Evolutionary conservation across 2,329 filamentous ascomycete genomes (phyloP).

Genomic region (Hypoxylon sp.): DNA sequence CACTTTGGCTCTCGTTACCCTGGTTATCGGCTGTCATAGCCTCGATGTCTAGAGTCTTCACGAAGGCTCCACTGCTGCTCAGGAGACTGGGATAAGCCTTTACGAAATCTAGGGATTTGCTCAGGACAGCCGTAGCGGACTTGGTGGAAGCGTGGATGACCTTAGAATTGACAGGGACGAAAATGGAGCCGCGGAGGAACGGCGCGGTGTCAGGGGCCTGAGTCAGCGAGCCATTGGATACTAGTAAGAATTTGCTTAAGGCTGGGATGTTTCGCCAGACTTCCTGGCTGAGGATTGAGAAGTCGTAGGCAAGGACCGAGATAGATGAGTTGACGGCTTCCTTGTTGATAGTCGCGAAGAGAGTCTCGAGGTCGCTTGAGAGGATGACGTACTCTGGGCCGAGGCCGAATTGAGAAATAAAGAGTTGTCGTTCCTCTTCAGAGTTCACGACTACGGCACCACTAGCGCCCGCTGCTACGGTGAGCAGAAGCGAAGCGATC

Average conservation of each 20-base stretch:
- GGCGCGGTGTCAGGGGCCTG: conserved; percentile 25
- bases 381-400: conserved; percentile 20
- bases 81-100: conserved; percentile 1
- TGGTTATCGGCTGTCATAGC: background rate
- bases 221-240: conserved; percentile 11
- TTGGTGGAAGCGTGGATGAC: background rate
- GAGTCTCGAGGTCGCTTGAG: conserved; percentile 15
- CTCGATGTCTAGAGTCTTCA: background rate
- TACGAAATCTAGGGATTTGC: background rate
- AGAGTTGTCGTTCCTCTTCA: conserved; percentile 17
- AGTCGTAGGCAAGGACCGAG: conserved; percentile 30
- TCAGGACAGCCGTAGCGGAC: conserved; percentile 3
- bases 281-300: conserved; percentile 28
- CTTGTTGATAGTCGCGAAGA: conserved; percentile 3
- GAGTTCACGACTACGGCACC: conserved; percentile 1
- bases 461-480: background rate
- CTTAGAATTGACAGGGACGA: conserved; percentile 28
- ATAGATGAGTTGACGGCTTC: conserved; percentile 4
- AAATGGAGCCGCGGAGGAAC: conserved; percentile 33
- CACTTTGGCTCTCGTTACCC: background rate
- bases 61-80: background rate
- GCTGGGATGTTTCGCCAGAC: conserved; percentile 32
- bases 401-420: conserved; percentile 19
- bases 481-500: conserved; percentile 4
- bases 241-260: conserved; percentile 22